phyloP scores from a whole-genome alignment of 306 rosid genomes.

The Aeschynomene evenia region DNA sequence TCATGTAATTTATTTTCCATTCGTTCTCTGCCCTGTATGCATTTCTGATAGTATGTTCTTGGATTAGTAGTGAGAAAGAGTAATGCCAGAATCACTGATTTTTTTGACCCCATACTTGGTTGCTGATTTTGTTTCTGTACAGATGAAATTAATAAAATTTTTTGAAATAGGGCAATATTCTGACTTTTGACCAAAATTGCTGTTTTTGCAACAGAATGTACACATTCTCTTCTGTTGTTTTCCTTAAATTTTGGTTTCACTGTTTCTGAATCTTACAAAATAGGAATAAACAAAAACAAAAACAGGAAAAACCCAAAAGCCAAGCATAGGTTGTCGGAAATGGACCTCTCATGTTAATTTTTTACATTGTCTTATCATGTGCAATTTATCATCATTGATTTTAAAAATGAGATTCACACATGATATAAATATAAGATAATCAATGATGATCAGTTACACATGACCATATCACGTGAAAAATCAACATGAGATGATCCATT shows the following conservation, averaged over 20 bases:
- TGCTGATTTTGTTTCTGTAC: constrained; percentile 18
- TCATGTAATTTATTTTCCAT: not conserved
- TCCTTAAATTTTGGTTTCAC: not conserved
- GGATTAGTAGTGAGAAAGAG: constrained; percentile 10
- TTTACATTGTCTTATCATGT: too few species aligned
- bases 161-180: not conserved
- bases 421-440: too few species aligned
- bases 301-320: not conserved
- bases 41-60: not conserved
- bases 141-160: constrained; percentile 10
- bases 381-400: too few species aligned
- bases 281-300: not conserved
- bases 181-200: not conserved
- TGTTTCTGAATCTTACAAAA: not conserved
- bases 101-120: constrained; percentile 4
- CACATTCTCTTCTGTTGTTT: not conserved
- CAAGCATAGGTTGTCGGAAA: not conserved
- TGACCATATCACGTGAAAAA: too few species aligned
- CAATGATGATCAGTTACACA: too few species aligned
- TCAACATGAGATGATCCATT: too few species aligned
- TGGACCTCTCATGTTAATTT: too few species aligned
- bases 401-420: too few species aligned
- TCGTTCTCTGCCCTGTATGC: not conserved
- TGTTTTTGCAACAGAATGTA: not conserved
- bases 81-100: constrained; percentile 7